phyloP scores from a whole-genome alignment of 23 red algal species.

The Chondrus crispus region DNA sequence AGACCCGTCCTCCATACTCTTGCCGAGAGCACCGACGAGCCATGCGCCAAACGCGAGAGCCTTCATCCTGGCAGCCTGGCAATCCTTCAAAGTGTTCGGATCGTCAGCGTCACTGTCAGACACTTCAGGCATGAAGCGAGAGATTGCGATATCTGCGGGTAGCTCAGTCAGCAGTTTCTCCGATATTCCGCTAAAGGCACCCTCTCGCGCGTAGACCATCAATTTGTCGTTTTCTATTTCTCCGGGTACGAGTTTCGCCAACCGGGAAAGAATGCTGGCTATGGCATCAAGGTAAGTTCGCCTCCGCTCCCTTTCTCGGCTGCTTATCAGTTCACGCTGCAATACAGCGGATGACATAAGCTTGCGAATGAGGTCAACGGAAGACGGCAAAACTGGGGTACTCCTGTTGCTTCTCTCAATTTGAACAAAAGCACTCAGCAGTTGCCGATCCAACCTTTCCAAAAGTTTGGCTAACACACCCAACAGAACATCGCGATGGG shows the following conservation, averaged over 20 bases:
- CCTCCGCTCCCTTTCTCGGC: neutral
- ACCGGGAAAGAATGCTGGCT: neutral
- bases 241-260: neutral
- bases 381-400: neutral
- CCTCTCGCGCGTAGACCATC: neutral
- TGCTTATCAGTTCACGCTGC: slow-evolving; percentile 37
- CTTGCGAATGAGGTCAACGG: slow-evolving; percentile 8
- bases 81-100: neutral
- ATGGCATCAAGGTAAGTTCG: neutral
- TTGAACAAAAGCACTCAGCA: neutral
- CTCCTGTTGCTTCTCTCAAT: neutral
- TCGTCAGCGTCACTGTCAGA: neutral
- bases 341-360: slow-evolving; percentile 39
- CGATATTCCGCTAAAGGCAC: neutral
- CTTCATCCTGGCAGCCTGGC: neutral
- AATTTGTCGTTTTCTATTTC: neutral
- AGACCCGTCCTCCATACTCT: slow-evolving; percentile 55
- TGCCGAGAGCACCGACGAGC: slow-evolving; percentile 38
- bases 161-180: neutral
- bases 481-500: neutral
- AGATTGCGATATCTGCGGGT: neutral
- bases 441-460: neutral
- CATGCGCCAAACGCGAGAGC: slow-evolving; percentile 20
- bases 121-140: neutral
- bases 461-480: neutral